Conservation (phyloP, 73 alveolate genomes). For the Symbiodinium natans region DNA sequence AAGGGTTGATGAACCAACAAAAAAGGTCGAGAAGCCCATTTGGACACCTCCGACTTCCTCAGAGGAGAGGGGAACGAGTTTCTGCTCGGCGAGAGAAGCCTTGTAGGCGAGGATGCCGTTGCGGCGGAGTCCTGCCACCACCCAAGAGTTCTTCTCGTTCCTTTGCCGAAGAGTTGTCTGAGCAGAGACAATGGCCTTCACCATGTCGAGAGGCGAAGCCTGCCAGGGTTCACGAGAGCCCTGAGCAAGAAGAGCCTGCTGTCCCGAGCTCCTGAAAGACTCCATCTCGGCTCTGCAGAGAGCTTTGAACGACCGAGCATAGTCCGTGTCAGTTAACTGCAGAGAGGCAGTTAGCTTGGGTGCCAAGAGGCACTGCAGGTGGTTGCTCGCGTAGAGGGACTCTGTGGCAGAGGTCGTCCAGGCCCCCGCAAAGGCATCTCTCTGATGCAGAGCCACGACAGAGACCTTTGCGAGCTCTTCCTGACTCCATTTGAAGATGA, state of each 20-base stretch:
- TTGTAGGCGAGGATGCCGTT: constrained; percentile 16
- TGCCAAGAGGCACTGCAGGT: not conserved
- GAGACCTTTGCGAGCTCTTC: not conserved
- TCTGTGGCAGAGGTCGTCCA: not conserved
- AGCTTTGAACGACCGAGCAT: not conserved
- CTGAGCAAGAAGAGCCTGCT: not conserved
- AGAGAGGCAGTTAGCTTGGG: constrained; percentile 1
- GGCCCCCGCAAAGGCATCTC: no score
- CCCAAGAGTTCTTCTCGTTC: not conserved
- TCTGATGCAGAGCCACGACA: not conserved
- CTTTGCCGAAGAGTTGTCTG: not conserved
- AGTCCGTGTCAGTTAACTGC: constrained; percentile 10
- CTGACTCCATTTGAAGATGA: not conserved
- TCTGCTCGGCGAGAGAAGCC: not conserved
- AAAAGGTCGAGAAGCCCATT: not conserved
- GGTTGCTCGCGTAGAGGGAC: not conserved
- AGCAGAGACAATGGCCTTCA: not conserved
- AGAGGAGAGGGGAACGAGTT: not conserved
- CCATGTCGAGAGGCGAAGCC: not conserved
- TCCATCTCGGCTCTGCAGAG: not conserved
- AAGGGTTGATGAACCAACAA: no score
- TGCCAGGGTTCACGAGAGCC: not conserved
- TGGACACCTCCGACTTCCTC: not conserved
- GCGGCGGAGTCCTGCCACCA: not conserved
- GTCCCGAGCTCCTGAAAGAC: not conserved